Base-by-base conservation (phyloP, 345 rosid genomes). In the Hevea brasiliensis region DNA sequence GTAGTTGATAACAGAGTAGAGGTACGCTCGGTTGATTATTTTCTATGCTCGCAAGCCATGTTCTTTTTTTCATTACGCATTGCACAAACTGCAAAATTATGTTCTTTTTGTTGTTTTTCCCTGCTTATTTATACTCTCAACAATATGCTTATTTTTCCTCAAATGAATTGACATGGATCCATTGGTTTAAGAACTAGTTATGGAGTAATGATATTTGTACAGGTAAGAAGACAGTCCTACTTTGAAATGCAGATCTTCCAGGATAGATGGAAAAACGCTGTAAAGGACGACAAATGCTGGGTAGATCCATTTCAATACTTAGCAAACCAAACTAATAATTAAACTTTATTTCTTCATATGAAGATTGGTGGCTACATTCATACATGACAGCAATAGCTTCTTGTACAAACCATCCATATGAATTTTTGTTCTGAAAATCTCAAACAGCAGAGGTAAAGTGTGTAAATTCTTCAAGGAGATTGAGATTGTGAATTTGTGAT, bases 151-250 rank as follows among this genome's bases (percentile, higher is more conserved):
- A n/a, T n/a, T n/a, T n/a, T n/a, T n/a, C n/a, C n/a, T n/a, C n/a
- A n/a, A n/a, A 32, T 32, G 37, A 1, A 4, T 4, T 32, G 37
- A 32, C 37, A 32, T 32, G 37, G 4, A 32, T 32, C 37, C 37
- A 32, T 32, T 32, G 37, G 37, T 32, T 32, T 32, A 32, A 32
- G 37, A 32, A 32, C 37, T 32, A 4, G 37, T 56, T 8, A 9
- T 15, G 20, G 23, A 17, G 35, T 8, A 45, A n/a, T 54, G 24
- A 40, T 53, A 35, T 69, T 59, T 68, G 42, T 79, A 65, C 88
- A 88, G 95, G 94, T 94, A 63, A 85, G 98, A 78, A 85, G 70
- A 73, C 95, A 89, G 42, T 94, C 98, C 61, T 84, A 50, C 41
- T 66, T 78, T 0, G 98, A 94, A 62, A 92, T 94, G 97, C 85